Evolutionary conservation across 2,329 filamentous ascomycete species (phyloP).

Genomic region (Aspergillus caelatus): DNA sequence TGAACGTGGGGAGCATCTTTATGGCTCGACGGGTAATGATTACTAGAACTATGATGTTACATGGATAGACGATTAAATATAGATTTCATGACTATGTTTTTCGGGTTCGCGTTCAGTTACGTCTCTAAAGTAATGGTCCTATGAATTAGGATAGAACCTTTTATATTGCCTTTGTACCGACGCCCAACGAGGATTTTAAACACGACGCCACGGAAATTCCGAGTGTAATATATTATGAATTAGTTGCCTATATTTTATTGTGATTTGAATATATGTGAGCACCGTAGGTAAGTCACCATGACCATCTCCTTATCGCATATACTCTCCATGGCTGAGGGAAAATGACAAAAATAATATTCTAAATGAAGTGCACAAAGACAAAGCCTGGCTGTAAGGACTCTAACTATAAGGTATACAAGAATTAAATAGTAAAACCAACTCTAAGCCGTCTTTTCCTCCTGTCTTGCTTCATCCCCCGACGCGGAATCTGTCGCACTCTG

Average conservation of each 20-base stretch:
- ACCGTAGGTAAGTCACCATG: too few relatives aligned
- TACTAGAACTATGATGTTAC: conserved; percentile 13
- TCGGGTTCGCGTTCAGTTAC: too few relatives aligned
- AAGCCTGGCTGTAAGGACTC: not conserved
- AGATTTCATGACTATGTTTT: not conserved
- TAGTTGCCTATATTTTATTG: too few relatives aligned
- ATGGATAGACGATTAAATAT: not conserved
- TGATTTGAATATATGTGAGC: too few relatives aligned
- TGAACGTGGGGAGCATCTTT: conserved; percentile 23
- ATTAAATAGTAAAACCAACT: not conserved
- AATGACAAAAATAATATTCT: not conserved
- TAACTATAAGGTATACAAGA: not conserved
- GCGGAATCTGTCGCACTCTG: not conserved
- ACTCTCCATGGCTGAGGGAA: not conserved
- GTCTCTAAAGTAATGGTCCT: too few relatives aligned
- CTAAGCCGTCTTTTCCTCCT: not conserved
- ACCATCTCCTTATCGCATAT: too few relatives aligned
- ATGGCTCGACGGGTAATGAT: conserved; percentile 24
- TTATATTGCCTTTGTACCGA: too few relatives aligned
- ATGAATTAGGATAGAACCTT: not conserved
- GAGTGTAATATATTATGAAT: not conserved
- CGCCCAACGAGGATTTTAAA: too few relatives aligned
- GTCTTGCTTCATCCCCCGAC: not conserved
- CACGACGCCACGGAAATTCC: not conserved
- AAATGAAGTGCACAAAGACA: not conserved